phyloP scores from a whole-genome alignment of 176 grass and related monocot species.

The Oryza glaberrima region DNA sequence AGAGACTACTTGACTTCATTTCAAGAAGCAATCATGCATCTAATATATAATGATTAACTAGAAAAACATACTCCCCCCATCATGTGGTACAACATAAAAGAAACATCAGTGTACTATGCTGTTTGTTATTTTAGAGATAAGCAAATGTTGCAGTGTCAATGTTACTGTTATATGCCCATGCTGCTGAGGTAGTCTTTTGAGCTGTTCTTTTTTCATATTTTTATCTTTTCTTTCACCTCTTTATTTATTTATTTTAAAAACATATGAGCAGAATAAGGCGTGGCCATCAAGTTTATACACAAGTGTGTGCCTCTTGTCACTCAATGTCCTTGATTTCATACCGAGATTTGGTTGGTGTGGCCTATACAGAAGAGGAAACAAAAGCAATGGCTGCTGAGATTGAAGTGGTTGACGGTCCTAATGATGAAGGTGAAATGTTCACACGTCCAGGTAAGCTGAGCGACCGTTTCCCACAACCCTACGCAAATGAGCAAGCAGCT shows the following conservation, averaged over 20 bases:
- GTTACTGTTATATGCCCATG: background rate
- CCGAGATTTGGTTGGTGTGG: slow-evolving; percentile 70
- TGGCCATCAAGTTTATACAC: slow-evolving; percentile 75
- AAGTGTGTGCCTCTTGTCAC: slow-evolving; percentile 78
- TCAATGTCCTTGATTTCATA: slow-evolving; percentile 76
- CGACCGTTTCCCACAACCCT: slow-evolving; percentile 69
- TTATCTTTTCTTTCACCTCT: background rate
- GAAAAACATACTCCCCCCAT: slow-evolving; percentile 4
- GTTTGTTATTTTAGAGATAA: background rate
- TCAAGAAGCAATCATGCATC: background rate
- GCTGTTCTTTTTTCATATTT: background rate
- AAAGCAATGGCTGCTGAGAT: slow-evolving; percentile 80
- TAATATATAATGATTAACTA: background rate
- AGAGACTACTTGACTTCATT: background rate
- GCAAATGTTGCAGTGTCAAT: background rate
- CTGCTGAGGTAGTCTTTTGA: background rate
- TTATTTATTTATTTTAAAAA: slow-evolving; percentile 13
- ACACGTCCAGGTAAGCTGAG: slow-evolving; percentile 55
- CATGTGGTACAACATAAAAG: background rate
- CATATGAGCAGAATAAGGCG: slow-evolving; percentile 57
- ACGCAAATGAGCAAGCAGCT: slow-evolving; percentile 72
- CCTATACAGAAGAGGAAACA: slow-evolving; percentile 71
- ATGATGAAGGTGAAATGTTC: slow-evolving; percentile 65
- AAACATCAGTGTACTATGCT: background rate
- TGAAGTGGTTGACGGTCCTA: slow-evolving; percentile 75